Percentiles rank a stretch among this genome's conserved stretches.
Evolutionary conservation across 768 basidiomycete genomes (phyloP).

Genomic region (Flagelloscypha sp.): DNA sequence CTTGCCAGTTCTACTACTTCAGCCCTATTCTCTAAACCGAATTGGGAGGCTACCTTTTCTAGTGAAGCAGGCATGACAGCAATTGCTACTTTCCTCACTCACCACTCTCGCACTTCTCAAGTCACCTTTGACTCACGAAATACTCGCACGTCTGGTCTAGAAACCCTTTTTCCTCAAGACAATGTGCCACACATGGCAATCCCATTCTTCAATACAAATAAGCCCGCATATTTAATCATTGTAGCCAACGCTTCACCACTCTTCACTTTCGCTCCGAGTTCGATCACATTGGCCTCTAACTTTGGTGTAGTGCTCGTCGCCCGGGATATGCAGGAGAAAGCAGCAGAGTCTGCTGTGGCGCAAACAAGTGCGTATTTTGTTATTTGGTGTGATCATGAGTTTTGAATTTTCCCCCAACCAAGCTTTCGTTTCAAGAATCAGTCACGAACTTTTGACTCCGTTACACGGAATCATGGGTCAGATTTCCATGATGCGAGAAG

Average conservation of each 20-base stretch:
- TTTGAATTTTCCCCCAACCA: too few relatives aligned
- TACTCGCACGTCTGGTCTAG: too few relatives aligned
- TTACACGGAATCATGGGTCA: conserved; percentile 9
- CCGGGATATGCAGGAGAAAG: conserved; percentile 4
- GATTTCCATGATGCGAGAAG: conserved; percentile 7
- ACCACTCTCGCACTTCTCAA: too few relatives aligned
- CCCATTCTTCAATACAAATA: conserved; percentile 7
- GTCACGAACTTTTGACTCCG: conserved; percentile 12
- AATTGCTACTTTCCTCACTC: too few relatives aligned
- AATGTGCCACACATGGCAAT: conserved; percentile 9
- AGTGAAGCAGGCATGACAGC: too few relatives aligned
- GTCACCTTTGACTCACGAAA: too few relatives aligned
- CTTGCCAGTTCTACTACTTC: too few relatives aligned
- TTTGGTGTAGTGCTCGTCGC: conserved; percentile 7
- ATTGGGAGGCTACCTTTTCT: too few relatives aligned
- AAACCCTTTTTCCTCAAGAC: too few relatives aligned
- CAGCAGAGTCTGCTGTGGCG: conserved; percentile 7
- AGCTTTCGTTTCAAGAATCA: too few relatives aligned
- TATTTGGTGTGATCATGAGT: neutral
- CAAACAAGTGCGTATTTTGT: conserved; percentile 4
- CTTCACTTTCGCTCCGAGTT: conserved; percentile 4
- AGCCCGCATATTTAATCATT: conserved; percentile 8
- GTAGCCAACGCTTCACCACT: conserved; percentile 7
- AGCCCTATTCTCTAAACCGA: too few relatives aligned
- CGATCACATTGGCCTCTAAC: conserved; percentile 7